phyloP scores from a whole-genome alignment of 768 basidiomycete genomes.

The Naganishia vishniacii region DNA sequence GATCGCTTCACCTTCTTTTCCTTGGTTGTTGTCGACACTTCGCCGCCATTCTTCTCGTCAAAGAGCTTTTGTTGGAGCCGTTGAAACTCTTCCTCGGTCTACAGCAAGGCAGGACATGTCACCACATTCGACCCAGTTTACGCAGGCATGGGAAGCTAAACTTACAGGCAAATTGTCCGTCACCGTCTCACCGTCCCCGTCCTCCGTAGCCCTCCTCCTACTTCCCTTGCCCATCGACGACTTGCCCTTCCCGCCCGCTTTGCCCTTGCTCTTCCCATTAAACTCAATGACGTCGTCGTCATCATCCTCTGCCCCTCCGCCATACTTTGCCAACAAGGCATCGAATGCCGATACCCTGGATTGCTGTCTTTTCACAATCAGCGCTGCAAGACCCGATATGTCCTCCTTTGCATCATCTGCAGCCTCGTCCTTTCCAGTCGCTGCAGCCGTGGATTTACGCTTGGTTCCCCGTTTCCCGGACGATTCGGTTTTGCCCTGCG shows the following conservation, averaged over 20 bases:
- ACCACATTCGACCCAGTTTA: too few relatives aligned
- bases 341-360: conserved; percentile 63
- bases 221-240: conserved; percentile 5
- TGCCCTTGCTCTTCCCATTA: conserved; percentile 37
- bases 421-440: conserved; percentile 32
- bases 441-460: too few relatives aligned
- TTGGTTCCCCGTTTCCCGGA: too few relatives aligned
- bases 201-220: not conserved
- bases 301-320: conserved; percentile 54
- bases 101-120: too few relatives aligned
- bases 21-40: too few relatives aligned
- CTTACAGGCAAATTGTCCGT: conserved; percentile 1
- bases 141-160: too few relatives aligned
- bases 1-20: not conserved
- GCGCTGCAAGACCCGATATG: conserved; percentile 65
- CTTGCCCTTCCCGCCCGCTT: conserved; percentile 33
- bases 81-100: conserved; percentile 20
- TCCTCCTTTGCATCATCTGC: conserved; percentile 50
- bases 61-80: conserved; percentile 2
- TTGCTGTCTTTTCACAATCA: conserved; percentile 72
- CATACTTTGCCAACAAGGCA: conserved; percentile 46
- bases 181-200: not conserved
- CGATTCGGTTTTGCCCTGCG: too few relatives aligned
- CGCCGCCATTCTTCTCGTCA: not conserved
- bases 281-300: conserved; percentile 35